Conservation (phyloP, 345 rosid genomes). For the Brassica nigra region DNA sequence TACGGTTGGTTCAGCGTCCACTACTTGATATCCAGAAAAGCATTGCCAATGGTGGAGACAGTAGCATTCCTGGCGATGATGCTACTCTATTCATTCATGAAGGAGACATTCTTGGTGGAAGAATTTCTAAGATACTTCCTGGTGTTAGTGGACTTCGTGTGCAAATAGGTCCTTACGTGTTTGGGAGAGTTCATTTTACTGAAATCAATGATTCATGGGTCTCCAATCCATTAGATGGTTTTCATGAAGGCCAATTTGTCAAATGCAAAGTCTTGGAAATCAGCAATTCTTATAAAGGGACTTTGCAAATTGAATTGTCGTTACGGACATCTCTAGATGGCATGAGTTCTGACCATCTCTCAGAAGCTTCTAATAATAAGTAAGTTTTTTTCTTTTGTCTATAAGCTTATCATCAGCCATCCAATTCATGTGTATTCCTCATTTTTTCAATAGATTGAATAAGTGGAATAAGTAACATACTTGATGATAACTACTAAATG, state of each 20-base stretch:
- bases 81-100: slow-evolving; percentile 56
- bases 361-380: slow-evolving; percentile 46
- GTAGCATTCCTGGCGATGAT: slow-evolving; percentile 42
- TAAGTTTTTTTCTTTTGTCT: slow-evolving; percentile 45
- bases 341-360: slow-evolving; percentile 46
- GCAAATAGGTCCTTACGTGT: slow-evolving; percentile 76
- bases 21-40: slow-evolving; percentile 33
- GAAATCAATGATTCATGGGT: slow-evolving; percentile 78
- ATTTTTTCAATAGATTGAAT: background rate
- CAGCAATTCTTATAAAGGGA: slow-evolving; percentile 60
- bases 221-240: slow-evolving; percentile 69
- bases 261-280: slow-evolving; percentile 91
- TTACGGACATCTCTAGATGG: slow-evolving; percentile 64
- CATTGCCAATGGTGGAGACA: slow-evolving; percentile 31
- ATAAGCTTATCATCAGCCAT: slow-evolving; percentile 11
- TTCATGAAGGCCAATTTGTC: slow-evolving; percentile 79
- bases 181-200: slow-evolving; percentile 88
- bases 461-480: background rate
- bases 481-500: background rate
- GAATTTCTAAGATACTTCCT: slow-evolving; percentile 70
- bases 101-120: slow-evolving; percentile 87
- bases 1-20: slow-evolving; percentile 71
- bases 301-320: slow-evolving; percentile 74
- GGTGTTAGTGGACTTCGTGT: slow-evolving; percentile 85
- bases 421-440: background rate